These are phyloP conservation scores for Mortierella antarctica DNA, from an alignment of 192 early-diverging fungal species.

Conservation along the genomic window DNA sequence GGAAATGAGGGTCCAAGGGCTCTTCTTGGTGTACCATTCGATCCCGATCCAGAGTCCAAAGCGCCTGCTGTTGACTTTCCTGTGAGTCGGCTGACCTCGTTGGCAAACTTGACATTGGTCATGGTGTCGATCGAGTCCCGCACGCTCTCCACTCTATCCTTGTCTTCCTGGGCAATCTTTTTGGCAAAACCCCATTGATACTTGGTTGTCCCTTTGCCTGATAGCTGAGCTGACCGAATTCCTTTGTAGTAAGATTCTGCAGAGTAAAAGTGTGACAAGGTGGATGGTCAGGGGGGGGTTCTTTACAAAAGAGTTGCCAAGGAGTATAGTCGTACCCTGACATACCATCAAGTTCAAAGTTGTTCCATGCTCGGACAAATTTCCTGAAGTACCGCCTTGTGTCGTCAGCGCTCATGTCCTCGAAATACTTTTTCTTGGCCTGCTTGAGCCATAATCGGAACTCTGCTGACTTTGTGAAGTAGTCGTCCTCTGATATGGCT, in stretches of 20 bases:
- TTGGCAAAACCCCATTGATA: constrained; percentile 82
- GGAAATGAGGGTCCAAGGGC: constrained; percentile 24
- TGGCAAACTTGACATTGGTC: constrained; percentile 58
- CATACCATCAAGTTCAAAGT: constrained; percentile 69
- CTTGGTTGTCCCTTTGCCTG: constrained; percentile 70
- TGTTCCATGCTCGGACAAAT: constrained; percentile 92
- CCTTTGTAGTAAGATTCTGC: constrained; percentile 77
- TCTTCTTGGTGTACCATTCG: constrained; percentile 14
- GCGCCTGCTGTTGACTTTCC: constrained; percentile 33
- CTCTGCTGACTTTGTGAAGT: constrained; percentile 78
- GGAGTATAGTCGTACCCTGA: not conserved
- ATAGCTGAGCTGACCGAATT: constrained; percentile 71
- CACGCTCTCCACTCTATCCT: constrained; percentile 64
- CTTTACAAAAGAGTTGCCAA: not conserved
- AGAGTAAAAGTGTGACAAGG: not conserved
- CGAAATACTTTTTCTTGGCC: constrained; percentile 77
- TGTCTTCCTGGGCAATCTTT: constrained; percentile 54
- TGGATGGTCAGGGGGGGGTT: not conserved
- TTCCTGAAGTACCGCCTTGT: constrained; percentile 80
- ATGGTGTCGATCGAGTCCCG: constrained; percentile 69
- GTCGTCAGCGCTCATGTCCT: constrained; percentile 77
- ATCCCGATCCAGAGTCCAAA: constrained; percentile 1
- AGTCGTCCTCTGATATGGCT: constrained; percentile 80
- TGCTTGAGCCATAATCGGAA: constrained; percentile 87
- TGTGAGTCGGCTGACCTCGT: constrained; percentile 40